Evolutionary conservation across 306 rosid species (phyloP).

Genomic region (Cucumis hystrix): DNA sequence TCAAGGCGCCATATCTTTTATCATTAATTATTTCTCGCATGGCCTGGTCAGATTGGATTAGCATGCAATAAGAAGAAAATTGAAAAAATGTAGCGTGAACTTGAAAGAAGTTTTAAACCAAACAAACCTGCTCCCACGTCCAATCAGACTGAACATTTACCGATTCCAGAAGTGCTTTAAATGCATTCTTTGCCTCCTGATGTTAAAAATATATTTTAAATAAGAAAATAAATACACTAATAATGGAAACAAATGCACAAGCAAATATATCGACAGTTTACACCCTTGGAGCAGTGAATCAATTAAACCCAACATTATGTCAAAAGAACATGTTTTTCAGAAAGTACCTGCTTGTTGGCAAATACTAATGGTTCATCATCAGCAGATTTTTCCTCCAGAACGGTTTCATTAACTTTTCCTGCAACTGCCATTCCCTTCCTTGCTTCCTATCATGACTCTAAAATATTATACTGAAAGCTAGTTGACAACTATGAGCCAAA

Average conservation of each 20-base stretch:
- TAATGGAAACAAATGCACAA: not conserved
- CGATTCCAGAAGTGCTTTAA: conserved; percentile 83
- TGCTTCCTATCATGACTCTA: conserved; percentile 50
- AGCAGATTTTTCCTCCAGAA: conserved; percentile 54
- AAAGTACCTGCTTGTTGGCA: conserved; percentile 79
- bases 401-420: conserved; percentile 52
- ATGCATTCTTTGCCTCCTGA: conserved; percentile 94
- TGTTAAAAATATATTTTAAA: not conserved
- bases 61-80: conserved; percentile 10
- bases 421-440: conserved; percentile 53
- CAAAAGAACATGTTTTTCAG: conserved; percentile 10
- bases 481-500: not conserved
- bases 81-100: not conserved
- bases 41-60: conserved; percentile 36
- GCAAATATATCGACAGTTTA: not conserved
- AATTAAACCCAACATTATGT: not conserved
- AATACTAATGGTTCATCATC: conserved; percentile 69
- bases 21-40: conserved; percentile 95
- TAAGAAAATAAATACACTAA: not conserved
- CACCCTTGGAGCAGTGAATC: not conserved
- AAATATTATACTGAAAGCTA: conserved; percentile 4
- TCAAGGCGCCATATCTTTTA: conserved; percentile 83
- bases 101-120: conserved; percentile 2
- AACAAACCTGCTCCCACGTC: conserved; percentile 97
- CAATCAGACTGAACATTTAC: conserved; percentile 94